Percentiles rank a stretch among this genome's conserved stretches.
Conservation (phyloP, 306 rosid genomes). For the Fagus crenata region DNA sequence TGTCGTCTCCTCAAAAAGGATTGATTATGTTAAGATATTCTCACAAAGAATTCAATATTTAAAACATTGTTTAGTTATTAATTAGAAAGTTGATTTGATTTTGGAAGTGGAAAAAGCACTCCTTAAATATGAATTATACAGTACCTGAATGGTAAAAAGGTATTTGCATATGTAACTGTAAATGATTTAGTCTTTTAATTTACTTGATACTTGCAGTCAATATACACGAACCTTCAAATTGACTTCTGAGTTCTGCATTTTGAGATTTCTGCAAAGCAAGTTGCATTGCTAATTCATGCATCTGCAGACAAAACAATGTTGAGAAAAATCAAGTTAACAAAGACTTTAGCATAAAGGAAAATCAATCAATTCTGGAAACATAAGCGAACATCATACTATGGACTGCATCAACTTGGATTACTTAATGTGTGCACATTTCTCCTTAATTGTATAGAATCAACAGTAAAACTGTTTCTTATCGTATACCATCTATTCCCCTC, state of each 20-base stretch:
- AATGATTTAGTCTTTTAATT: background rate
- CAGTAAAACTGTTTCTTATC: background rate
- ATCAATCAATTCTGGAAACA: background rate
- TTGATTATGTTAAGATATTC: background rate
- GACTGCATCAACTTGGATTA: background rate
- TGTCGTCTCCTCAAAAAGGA: background rate
- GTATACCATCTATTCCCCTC: background rate
- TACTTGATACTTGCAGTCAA: background rate
- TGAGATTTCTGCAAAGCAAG: conserved; percentile 82
- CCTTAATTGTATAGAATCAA: background rate
- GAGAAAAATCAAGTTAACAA: conserved; percentile 7
- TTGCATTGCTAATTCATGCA: conserved; percentile 81
- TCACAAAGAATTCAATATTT: background rate
- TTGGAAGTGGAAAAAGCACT: background rate
- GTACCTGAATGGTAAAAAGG: background rate
- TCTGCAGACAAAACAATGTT: conserved; percentile 41
- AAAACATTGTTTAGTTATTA: background rate
- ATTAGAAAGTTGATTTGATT: background rate
- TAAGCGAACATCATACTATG: background rate
- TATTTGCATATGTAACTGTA: background rate
- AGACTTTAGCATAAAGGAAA: conserved; percentile 13
- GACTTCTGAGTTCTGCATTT: conserved; percentile 70
- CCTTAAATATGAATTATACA: too few relatives aligned
- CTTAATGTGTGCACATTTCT: background rate
- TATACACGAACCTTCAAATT: conserved; percentile 71